phyloP scores from a whole-genome alignment of 805 yeast genomes.

The Lipomyces yamadae region DNA sequence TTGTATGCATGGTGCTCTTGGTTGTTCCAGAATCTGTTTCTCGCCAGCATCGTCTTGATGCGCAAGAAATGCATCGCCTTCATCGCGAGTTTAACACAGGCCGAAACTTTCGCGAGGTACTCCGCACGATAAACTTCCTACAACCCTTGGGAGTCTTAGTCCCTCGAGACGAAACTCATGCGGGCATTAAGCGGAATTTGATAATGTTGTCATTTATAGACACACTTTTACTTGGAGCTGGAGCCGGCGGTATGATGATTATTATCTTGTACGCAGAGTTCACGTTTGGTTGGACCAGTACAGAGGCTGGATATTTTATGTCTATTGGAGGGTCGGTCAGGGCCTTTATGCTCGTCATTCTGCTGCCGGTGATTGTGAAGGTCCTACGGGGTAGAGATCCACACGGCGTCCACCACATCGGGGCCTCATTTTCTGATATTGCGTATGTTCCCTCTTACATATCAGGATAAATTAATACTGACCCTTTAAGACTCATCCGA shows the following conservation, averaged over 20 bases:
- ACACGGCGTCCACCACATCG: conserved; percentile 13
- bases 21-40: conserved; percentile 36
- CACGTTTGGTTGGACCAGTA: conserved; percentile 44
- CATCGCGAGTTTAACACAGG: conserved; percentile 12
- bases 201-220: conserved; percentile 28
- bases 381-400: conserved; percentile 23
- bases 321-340: conserved; percentile 40
- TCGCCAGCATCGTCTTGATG: conserved; percentile 25
- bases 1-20: conserved; percentile 17
- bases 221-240: conserved; percentile 31
- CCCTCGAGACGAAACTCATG: conserved; percentile 21
- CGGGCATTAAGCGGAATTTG: conserved; percentile 24
- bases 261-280: conserved; percentile 41
- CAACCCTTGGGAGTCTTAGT: conserved; percentile 39
- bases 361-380: conserved; percentile 38
- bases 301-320: conserved; percentile 44
- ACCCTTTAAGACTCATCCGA: conserved; percentile 21
- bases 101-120: conserved; percentile 9
- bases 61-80: conserved; percentile 27
- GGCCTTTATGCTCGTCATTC: conserved; percentile 38
- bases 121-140: conserved; percentile 31
- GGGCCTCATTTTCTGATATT: conserved; percentile 31
- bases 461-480: neutral
- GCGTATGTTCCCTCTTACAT: neutral
- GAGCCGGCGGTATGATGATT: conserved; percentile 34